phyloP scores from a whole-genome alignment of 257 asterid genomes.

The Gentiana macrophylla region DNA sequence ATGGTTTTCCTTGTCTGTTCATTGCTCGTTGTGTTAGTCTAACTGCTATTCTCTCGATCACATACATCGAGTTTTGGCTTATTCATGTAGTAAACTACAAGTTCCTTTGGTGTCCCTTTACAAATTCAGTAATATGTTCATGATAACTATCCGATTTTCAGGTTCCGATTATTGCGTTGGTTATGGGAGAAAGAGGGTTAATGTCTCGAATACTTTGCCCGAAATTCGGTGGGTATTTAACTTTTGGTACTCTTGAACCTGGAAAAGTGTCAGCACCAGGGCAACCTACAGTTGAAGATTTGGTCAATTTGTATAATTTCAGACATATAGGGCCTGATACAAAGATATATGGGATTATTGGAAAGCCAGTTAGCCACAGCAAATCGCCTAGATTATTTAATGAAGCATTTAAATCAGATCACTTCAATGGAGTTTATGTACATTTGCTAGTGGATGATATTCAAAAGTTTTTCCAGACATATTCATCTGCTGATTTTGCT shows the following conservation, averaged over 20 bases:
- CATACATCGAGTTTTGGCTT: too few species aligned
- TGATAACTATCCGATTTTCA: constrained; percentile 14
- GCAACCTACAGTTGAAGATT: constrained; percentile 83
- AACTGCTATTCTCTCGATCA: too few species aligned
- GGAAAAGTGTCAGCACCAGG: constrained; percentile 98
- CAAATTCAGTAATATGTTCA: constrained; percentile 1
- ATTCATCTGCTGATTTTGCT: constrained; percentile 65
- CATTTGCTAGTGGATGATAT: constrained; percentile 82
- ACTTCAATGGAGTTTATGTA: constrained; percentile 63
- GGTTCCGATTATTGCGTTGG: constrained; percentile 95
- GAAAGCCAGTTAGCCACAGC: constrained; percentile 96
- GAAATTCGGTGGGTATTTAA: constrained; percentile 92
- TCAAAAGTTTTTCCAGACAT: constrained; percentile 53
- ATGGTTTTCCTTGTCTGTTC: too few species aligned
- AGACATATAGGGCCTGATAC: constrained; percentile 78
- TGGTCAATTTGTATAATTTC: constrained; percentile 68
- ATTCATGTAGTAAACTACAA: background rate
- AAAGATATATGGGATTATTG: constrained; percentile 73
- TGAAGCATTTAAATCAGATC: constrained; percentile 62
- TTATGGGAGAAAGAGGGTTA: constrained; percentile 96
- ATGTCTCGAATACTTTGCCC: constrained; percentile 86
- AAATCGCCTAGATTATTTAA: constrained; percentile 84
- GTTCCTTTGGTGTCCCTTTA: background rate
- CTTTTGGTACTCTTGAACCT: constrained; percentile 76
- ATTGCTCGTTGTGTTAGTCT: too few species aligned